phyloP scores from a whole-genome alignment of 768 basidiomycete genomes.

The Podaxis sp. region DNA sequence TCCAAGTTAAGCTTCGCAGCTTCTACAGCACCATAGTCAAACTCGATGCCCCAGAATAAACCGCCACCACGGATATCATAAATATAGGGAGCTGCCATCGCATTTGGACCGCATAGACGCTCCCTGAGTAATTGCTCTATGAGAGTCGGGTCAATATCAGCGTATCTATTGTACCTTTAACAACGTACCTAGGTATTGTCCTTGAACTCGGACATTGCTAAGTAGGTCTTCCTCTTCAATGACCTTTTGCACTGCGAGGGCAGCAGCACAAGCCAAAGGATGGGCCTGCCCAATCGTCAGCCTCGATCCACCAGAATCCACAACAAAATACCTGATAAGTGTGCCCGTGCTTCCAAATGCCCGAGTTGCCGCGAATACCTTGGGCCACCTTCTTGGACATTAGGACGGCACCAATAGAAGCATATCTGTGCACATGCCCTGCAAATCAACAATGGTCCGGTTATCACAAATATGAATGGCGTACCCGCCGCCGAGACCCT shows the following conservation, averaged over 20 bases:
- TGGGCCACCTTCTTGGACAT: conserved; percentile 70
- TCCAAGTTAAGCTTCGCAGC: conserved; percentile 48
- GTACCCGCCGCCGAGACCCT: conserved; percentile 88
- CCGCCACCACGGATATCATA: conserved; percentile 86
- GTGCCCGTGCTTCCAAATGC: conserved; percentile 82
- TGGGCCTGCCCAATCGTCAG: conserved; percentile 46
- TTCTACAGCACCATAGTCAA: conserved; percentile 57
- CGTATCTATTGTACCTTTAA: neutral
- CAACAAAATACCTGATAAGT: conserved; percentile 63
- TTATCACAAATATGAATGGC: conserved; percentile 18
- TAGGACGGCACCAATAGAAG: conserved; percentile 79
- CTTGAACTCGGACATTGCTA: conserved; percentile 57
- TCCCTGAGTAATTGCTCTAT: conserved; percentile 50
- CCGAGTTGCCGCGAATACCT: conserved; percentile 67
- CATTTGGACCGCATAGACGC: conserved; percentile 53
- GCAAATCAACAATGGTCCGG: neutral
- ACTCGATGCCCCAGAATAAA: conserved; percentile 83
- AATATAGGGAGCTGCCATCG: conserved; percentile 61
- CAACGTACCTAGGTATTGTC: conserved; percentile 51
- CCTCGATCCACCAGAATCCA: neutral
- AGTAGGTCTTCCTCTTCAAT: conserved; percentile 72
- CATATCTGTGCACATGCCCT: conserved; percentile 44
- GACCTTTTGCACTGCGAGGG: conserved; percentile 79
- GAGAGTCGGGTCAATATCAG: neutral
- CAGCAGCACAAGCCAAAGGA: conserved; percentile 75